A percentile compares a stretch with the other conserved stretches of the same genome.
These are phyloP conservation scores for Candida albicans DNA, from an alignment of 1,139 yeast species.

Conservation along the genomic window DNA sequence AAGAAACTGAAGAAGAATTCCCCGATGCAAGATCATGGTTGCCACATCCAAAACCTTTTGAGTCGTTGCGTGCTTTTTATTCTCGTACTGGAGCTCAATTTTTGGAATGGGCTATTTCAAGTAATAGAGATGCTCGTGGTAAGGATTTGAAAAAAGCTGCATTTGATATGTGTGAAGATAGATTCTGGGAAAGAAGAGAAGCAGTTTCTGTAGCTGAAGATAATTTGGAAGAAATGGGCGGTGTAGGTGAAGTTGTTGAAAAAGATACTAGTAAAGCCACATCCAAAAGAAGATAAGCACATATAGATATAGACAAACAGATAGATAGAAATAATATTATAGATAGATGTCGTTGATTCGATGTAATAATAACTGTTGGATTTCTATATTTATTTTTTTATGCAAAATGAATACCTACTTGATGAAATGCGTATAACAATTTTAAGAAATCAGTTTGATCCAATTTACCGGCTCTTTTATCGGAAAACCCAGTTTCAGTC, in stretches of 20 bases:
- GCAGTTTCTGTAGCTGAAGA: slow-evolving; percentile 88
- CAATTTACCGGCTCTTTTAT: slow-evolving; percentile 88
- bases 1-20: slow-evolving; percentile 64
- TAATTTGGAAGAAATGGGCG: slow-evolving; percentile 83
- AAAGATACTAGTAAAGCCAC: slow-evolving; percentile 54
- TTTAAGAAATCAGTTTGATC: slow-evolving; percentile 93
- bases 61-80: slow-evolving; percentile 77
- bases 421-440: slow-evolving; percentile 88
- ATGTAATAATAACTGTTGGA: too few species aligned
- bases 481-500: slow-evolving; percentile 74
- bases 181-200: slow-evolving; percentile 99
- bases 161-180: slow-evolving; percentile 85
- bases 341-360: too few species aligned
- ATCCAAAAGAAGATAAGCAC: slow-evolving; percentile 44
- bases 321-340: too few species aligned
- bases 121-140: slow-evolving; percentile 84
- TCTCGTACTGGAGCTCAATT: slow-evolving; percentile 83
- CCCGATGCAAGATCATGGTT: slow-evolving; percentile 96
- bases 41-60: slow-evolving; percentile 97
- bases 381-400: too few species aligned
- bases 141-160: slow-evolving; percentile 87
- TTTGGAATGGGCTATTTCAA: slow-evolving; percentile 89
- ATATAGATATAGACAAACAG: neutral
- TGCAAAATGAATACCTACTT: slow-evolving; percentile 96
- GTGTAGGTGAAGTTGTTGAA: slow-evolving; percentile 88